Percentiles rank a stretch among this genome's conserved stretches.
Conservation (phyloP, 495 filamentous ascomycete genomes). For the Penicillium bovifimosum region DNA sequence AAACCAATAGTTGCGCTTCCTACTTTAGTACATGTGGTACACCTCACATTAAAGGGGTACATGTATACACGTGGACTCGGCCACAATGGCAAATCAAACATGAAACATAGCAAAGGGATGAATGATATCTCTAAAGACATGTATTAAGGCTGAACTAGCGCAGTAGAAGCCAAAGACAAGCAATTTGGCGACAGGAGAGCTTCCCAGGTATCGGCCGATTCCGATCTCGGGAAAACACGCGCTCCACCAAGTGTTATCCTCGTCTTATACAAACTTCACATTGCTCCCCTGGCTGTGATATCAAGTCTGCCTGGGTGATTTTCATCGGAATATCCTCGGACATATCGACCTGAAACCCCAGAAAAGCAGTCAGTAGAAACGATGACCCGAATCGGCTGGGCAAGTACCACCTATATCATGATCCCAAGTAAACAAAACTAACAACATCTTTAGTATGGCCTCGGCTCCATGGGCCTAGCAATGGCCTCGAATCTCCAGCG, state of each 20-base stretch:
- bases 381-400: conserved; percentile 42
- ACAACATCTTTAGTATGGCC: conserved; percentile 33
- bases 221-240: conserved; percentile 24
- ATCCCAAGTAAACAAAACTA: not conserved
- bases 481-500: conserved; percentile 45
- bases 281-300: not conserved
- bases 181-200: not conserved
- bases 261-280: not conserved
- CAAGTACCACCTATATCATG: conserved; percentile 6
- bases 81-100: not conserved
- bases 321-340: not conserved
- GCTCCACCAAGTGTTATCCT: conserved; percentile 11
- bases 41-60: not conserved
- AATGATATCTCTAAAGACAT: not conserved
- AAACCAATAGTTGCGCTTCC: not conserved
- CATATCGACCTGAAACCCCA: not conserved
- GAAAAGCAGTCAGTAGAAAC: conserved; percentile 4
- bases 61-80: not conserved
- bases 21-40: not conserved
- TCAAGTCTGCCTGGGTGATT: not conserved
- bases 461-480: conserved; percentile 47
- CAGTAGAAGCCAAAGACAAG: not conserved
- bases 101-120: not conserved
- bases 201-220: conserved; percentile 28
- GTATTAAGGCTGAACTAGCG: not conserved